phyloP scores from a whole-genome alignment of 2,329 filamentous ascomycete genomes.

The Byssothecium circinans region DNA sequence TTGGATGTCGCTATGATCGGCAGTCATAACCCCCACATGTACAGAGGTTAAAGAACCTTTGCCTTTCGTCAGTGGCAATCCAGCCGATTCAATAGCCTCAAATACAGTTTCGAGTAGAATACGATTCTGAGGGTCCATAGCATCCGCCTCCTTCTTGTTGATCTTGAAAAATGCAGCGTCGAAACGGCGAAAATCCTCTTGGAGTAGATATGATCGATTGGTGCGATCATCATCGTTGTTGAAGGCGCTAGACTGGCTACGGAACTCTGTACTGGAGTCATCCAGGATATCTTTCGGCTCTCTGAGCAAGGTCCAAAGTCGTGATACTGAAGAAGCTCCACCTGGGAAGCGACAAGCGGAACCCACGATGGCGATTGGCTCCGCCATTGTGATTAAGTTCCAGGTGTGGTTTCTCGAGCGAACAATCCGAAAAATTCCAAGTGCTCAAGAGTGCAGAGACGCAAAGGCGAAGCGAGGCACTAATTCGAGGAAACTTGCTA shows the following conservation, averaged over 20 bases:
- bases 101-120: conserved; percentile 18
- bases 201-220: conserved; percentile 2
- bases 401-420: too few relatives aligned
- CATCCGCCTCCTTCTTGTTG: conserved; percentile 1
- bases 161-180: conserved; percentile 13
- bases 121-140: conserved; percentile 22
- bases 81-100: conserved; percentile 16
- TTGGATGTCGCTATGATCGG: neutral
- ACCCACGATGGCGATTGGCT: conserved; percentile 14
- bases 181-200: conserved; percentile 3
- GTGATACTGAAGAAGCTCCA: neutral
- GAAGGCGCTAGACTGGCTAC: too few relatives aligned
- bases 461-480: too few relatives aligned
- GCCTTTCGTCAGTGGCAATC: neutral
- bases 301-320: neutral
- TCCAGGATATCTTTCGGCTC: neutral
- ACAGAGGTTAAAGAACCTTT: neutral
- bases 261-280: neutral
- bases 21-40: neutral
- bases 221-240: neutral
- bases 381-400: too few relatives aligned
- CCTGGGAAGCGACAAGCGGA: conserved; percentile 38
- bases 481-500: too few relatives aligned
- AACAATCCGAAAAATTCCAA: too few relatives aligned
- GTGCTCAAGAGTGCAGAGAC: too few relatives aligned